Evolutionary conservation across 176 grass and related monocot genomes (phyloP), one percentile per base, ranked within the genome.

Genomic region (Leersia perrieri): DNA sequence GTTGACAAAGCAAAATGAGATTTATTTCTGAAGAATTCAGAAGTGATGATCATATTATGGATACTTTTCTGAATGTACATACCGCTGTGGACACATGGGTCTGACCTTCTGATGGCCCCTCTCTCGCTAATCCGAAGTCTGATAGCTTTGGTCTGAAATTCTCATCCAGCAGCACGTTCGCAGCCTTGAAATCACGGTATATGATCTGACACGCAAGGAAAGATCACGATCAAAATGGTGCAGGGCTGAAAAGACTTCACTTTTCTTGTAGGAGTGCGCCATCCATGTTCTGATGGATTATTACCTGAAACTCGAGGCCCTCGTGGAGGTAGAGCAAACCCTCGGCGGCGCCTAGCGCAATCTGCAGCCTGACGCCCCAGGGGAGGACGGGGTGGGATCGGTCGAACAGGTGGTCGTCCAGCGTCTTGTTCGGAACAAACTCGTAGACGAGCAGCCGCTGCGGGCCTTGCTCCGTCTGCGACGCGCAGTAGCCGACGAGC

Each of bases 111-210:
- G 90, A 85, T 60, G 90, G 93, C 25, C 93, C 93, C 30, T 95
- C 84, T 33, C 89, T 90, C 11, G 93, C 93, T 70, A 95, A 73
- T 57, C 89, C 93, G 3, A 95, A 90, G 25, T 95, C 93, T 11
- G 90, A 92, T 1, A 95, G 65, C 65, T 95, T 92, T 26, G 92
- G 89, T 66, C 66, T 87, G 38, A 95, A 92, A 31, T 95, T 87
- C 73, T 83, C 84, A 32, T 95, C 89, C 33, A 95, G 44, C 32
- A 95, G 66, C 20, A 95, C 79, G 74, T 95, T 95, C 13, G 93
- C 87, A 30, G 93, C 93, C 66, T 95, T 95, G 64, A 95, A 95
- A 61, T 95, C 89, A 2, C 93, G 93, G 49, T 90, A 92, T 83
- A 95, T 95, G 47, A 92, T 85, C 89, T 92, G 9, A 7, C 20